Base-by-base conservation (phyloP, 331 rosid species). In the Malus hybrid region DNA sequence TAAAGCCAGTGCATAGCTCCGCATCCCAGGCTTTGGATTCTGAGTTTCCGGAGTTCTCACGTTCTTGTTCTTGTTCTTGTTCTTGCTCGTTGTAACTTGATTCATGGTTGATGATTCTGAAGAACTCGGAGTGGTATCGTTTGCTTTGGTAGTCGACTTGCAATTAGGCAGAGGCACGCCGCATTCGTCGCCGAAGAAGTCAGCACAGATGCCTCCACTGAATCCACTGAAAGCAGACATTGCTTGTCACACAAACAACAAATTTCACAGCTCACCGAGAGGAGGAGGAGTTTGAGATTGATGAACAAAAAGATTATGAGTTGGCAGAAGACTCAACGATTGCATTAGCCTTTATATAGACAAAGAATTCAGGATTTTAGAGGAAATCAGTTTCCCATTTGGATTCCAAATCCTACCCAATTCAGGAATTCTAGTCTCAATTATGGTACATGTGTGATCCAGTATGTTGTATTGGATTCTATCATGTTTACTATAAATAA, bases 121-220 rank as follows among this genome's bases (percentile, higher is more conserved):
- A 50, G 56, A 52, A 52, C 57, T 52, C 57, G 1, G 20, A 52
- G 9, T 16, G 57, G 20, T 10, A 33, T 39, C 18, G 28, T 24
- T 27, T 4, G 59, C n/a, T 73, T 60, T 73, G 59, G 76, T 39
- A 24, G 29, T 73, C 22, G 18, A 32, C 34, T 71, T 34, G 66
- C 32, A 20, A 71, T 19, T 55, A 1, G 22, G 65, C 39, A 48
- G 12, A 6, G 81, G 32, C 56, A 64, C 55, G 3, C 76, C 67
- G 5, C 16, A 71, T 64, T 70, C 76, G 16, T 78, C 81, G 7
- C 71, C 34, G 39, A 70, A 64, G 59, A 32, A 64, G 56, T 64
- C 77, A 10, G 50, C 60, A 27, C 3, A 71, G 13, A 71, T 28
- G 39, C 59, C 81, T 15, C 19, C 31, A 7, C 16, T 5, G 44